phyloP scores from a whole-genome alignment of 352 stramenopile genomes.

The Pythium plurisporium region DNA sequence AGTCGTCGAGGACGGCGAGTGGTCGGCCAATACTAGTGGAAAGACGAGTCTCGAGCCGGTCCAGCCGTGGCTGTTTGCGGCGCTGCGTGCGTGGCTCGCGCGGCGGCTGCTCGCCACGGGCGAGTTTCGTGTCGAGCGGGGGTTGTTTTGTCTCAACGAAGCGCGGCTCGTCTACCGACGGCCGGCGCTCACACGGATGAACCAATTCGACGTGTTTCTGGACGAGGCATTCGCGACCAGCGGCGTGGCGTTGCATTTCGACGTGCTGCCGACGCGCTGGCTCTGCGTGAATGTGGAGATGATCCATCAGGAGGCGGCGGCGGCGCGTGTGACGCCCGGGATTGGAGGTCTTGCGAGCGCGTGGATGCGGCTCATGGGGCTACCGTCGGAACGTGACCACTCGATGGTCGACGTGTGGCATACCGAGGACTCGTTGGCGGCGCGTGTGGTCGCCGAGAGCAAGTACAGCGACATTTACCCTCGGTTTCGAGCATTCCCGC shows the following conservation, averaged over 20 bases:
- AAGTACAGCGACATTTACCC: conserved; percentile 61
- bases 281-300: conserved; percentile 52
- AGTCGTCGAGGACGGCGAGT: conserved; percentile 8
- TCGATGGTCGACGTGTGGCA: conserved; percentile 80
- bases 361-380: conserved; percentile 56
- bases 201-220: conserved; percentile 65
- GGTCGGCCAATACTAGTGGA: conserved; percentile 7
- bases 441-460: conserved; percentile 56
- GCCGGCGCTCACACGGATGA: conserved; percentile 46
- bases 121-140: conserved; percentile 37
- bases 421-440: conserved; percentile 39
- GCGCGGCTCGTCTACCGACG: conserved; percentile 58
- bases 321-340: conserved; percentile 10
- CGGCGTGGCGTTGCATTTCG: conserved; percentile 48
- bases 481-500: conserved; percentile 44
- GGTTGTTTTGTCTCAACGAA: conserved; percentile 47
- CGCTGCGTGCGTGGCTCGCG: conserved; percentile 27
- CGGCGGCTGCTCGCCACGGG: conserved; percentile 32
- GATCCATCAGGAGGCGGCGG: conserved; percentile 6
- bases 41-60: conserved; percentile 7
- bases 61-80: conserved; percentile 38
- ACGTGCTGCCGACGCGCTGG: conserved; percentile 39
- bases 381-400: conserved; percentile 49
- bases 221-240: conserved; percentile 42
- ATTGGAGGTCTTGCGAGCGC: conserved; percentile 36